A percentile compares a stretch with the other conserved stretches of the same genome.
Evolutionary conservation across 805 yeast species (phyloP).

Genomic region (Zygoascus tannicola): DNA sequence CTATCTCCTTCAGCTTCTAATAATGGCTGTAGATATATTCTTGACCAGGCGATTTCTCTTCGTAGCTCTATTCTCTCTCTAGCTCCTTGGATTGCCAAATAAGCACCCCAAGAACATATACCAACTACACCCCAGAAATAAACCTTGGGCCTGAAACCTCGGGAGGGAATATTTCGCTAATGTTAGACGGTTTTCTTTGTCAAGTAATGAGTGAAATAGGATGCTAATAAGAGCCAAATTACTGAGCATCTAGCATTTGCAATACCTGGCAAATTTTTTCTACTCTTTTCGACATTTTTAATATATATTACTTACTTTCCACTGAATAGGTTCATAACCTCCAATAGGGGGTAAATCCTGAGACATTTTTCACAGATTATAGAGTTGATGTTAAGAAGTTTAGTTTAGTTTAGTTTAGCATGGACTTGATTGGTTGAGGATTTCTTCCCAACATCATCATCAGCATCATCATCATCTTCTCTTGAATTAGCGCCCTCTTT

Average conservation of each 20-base stretch:
- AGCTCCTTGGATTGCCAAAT: slow-evolving; percentile 53
- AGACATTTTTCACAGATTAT: slow-evolving; percentile 10
- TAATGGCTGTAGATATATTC: slow-evolving; percentile 63
- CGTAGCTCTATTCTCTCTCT: slow-evolving; percentile 63
- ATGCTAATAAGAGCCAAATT: too few species aligned
- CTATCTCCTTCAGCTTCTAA: slow-evolving; percentile 78
- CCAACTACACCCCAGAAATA: slow-evolving; percentile 59
- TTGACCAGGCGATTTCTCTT: slow-evolving; percentile 70
- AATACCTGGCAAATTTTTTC: too few species aligned
- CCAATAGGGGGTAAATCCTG: slow-evolving; percentile 85
- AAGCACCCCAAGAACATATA: slow-evolving; percentile 63
- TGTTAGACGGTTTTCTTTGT: too few species aligned
- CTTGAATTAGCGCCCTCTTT: too few species aligned
- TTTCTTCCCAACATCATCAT: too few species aligned
- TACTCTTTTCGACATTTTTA: too few species aligned
- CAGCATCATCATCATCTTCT: too few species aligned
- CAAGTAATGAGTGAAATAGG: too few species aligned
- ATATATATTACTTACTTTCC: slow-evolving; percentile 49
- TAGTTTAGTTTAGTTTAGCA: neutral
- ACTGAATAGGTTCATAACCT: slow-evolving; percentile 79
- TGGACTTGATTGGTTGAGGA: neutral
- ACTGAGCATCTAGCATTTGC: too few species aligned
- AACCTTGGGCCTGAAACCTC: slow-evolving; percentile 74
- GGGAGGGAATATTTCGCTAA: slow-evolving; percentile 63
- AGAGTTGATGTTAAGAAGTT: neutral